Evolutionary conservation across 176 grass and related monocot species (phyloP).

Genomic region (bread wheat (Triticum aestivum)): IWGSC_CS_RefSeq_v2.1 NC_057797.1:54567786-54568285

Average conservation of each 20-base stretch:
- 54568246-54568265: too few species aligned
- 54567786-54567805: slow-evolving; percentile 77
- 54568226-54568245: too few species aligned
- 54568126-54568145: too few species aligned
- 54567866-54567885: background rate
- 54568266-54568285: too few species aligned
- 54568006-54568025: slow-evolving; percentile 20
- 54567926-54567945: slow-evolving; percentile 76
- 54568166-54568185: too few species aligned
- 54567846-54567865: slow-evolving; percentile 3
- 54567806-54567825: slow-evolving; percentile 89
- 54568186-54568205: too few species aligned
- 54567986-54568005: background rate
- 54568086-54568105: background rate
- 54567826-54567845: slow-evolving; percentile 75
- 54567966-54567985: background rate
- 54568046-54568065: background rate
- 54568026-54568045: background rate
- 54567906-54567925: slow-evolving; percentile 68
- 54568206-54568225: too few species aligned
- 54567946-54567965: slow-evolving; percentile 96
- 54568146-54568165: too few species aligned
- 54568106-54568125: too few species aligned
- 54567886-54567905: slow-evolving; percentile 18
- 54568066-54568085: slow-evolving; percentile 1